Base-by-base conservation (phyloP, 1,284 basidiomycete species). In the Sparassis latifolia region DNA sequence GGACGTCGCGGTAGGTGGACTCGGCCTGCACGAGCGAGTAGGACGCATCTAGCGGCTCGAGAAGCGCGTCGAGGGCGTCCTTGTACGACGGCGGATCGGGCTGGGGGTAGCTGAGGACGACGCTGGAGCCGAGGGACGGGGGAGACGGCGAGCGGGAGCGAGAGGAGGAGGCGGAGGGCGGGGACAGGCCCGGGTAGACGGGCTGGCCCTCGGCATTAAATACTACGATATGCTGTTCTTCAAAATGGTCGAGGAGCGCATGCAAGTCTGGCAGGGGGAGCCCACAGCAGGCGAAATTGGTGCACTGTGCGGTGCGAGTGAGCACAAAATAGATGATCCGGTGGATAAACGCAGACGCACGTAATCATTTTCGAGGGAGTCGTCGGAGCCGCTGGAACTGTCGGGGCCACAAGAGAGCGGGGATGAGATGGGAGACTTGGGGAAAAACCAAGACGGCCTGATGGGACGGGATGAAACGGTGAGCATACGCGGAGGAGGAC, bases 271-370 rank as follows among this genome's bases (percentile, higher is more conserved):
- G 67, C 20, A 85, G 72, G 42, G 71, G 64, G 46, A 77, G 68
- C 29, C 78, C 77, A 64, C 84, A 87, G 66, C 86, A 89, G 29
- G 74, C 73, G 63, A 84, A 87, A 65, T 86, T 73, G 30, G 75
- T 75, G 60, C 78, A 83, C 79, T 83, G 58, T 20, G 20, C 20
- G 20, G 20, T 20, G 20, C 20, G 20, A 20, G 20, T 20, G 20
- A 20, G 20, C 1, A 20, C 20, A 20, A 20, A 20, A 20, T 20
- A 20, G 20, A 20, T 20, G 20, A 20, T 20, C 1, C 20, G 20
- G 20, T 20, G 20, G 20, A 20, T 20, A 20, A 20, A 20, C 20
- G 20, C 20, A 20, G 20, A 20, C 20, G 20, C 20, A 20, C 20
- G 1, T 20, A 20, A 20, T 20, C 20, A 20, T 20, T 20, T 20